Evolutionary conservation across 371 early-diverging fungal genomes (phyloP).

Genomic region (Mortierella sp.): DNA sequence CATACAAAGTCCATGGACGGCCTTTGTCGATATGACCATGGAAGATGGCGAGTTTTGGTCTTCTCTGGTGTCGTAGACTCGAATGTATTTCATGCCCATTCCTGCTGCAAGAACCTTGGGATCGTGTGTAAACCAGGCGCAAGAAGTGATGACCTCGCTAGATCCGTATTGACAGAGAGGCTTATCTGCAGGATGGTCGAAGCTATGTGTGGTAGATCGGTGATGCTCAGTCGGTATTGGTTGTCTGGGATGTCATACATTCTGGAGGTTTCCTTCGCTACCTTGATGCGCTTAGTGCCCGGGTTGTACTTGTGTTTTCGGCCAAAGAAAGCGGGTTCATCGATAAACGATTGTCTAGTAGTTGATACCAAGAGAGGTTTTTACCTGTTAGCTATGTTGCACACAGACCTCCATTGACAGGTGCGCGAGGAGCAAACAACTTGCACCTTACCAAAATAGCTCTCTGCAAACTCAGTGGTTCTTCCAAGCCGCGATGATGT

Average conservation of each 20-base stretch:
- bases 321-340: conserved; percentile 52
- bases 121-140: conserved; percentile 73
- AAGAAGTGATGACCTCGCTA: conserved; percentile 77
- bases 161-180: conserved; percentile 77
- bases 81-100: conserved; percentile 78
- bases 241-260: too few species aligned
- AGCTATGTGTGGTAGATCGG: conserved; percentile 7
- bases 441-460: conserved; percentile 38
- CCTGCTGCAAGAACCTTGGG: conserved; percentile 75
- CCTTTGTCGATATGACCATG: conserved; percentile 74
- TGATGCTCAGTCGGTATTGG: too few species aligned
- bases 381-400: too few species aligned
- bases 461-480: conserved; percentile 33
- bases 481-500: conserved; percentile 42
- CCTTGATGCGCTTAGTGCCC: conserved; percentile 40
- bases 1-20: conserved; percentile 73
- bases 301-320: conserved; percentile 37
- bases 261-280: not conserved
- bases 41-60: conserved; percentile 49
- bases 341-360: conserved; percentile 31
- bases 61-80: conserved; percentile 78
- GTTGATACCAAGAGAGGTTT: not conserved
- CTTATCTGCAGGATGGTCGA: conserved; percentile 29
- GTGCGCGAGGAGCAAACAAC: not conserved
- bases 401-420: too few species aligned